Conservation (phyloP, 331 rosid genomes). For the Quercus tomentella region DNA sequence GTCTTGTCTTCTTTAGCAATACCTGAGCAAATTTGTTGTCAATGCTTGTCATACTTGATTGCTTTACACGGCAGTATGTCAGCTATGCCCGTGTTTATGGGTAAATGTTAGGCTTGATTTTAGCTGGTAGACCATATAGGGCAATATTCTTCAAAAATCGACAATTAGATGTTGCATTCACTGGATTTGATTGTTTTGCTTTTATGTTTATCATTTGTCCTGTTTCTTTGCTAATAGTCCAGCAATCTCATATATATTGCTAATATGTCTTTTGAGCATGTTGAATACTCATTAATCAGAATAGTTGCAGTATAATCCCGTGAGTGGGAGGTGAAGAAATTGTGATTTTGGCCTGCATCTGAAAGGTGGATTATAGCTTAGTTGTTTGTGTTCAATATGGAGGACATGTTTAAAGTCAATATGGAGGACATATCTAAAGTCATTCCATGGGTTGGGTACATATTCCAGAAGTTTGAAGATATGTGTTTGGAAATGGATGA, state of each 20-base stretch:
- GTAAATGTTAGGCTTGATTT: not conserved
- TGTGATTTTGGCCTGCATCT: not conserved
- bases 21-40: not conserved
- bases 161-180: not conserved
- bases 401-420: not conserved
- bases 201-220: not conserved
- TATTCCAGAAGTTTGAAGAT: not conserved
- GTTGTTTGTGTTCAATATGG: not conserved
- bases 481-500: not conserved
- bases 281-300: not conserved
- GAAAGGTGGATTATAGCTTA: not conserved
- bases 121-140: not conserved
- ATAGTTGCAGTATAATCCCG: not conserved
- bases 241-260: not conserved
- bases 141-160: not conserved
- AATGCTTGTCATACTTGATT: not conserved
- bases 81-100: not conserved
- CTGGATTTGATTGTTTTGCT: not conserved
- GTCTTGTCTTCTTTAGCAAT: not conserved
- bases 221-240: not conserved
- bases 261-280: not conserved
- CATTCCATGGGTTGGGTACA: not conserved
- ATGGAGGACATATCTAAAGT: not conserved
- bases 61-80: not conserved
- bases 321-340: not conserved